Conservation (phyloP, 257 asterid genomes). For the Mentha longifolia region DNA sequence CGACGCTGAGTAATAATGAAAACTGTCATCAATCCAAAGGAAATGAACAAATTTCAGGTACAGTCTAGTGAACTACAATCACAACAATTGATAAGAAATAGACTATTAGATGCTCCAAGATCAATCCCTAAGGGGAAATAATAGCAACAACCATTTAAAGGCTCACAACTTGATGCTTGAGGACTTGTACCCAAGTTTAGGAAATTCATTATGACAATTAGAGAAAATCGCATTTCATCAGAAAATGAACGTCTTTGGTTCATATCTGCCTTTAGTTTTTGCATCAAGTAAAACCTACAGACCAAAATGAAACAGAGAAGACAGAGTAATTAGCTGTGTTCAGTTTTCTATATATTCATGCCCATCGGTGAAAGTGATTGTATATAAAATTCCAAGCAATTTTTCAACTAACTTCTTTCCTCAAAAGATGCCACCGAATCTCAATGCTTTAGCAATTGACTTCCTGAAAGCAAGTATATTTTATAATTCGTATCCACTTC, state of each 20-base stretch:
- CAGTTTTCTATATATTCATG: background rate
- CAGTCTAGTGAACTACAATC: background rate
- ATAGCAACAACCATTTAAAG: no score
- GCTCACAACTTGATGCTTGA: slow-evolving; percentile 3
- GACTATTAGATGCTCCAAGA: background rate
- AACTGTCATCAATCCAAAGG: slow-evolving; percentile 14
- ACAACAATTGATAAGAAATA: slow-evolving; percentile 1
- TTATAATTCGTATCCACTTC: background rate
- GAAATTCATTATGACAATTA: background rate
- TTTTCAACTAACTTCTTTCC: background rate
- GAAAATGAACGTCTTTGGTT: background rate
- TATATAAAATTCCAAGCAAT: background rate
- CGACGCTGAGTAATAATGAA: background rate
- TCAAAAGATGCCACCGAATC: background rate
- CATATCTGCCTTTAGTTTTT: background rate
- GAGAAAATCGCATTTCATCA: background rate
- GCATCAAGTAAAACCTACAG: background rate
- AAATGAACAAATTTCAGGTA: no score
- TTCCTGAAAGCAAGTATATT: background rate
- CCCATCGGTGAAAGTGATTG: background rate
- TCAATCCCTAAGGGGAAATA: no score
- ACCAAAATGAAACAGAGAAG: background rate
- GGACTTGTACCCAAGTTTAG: background rate
- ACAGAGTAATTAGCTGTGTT: background rate
- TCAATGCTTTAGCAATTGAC: background rate